phyloP scores from a whole-genome alignment of 2,329 filamentous ascomycete species.

The Corinectria fuckeliana region DNA sequence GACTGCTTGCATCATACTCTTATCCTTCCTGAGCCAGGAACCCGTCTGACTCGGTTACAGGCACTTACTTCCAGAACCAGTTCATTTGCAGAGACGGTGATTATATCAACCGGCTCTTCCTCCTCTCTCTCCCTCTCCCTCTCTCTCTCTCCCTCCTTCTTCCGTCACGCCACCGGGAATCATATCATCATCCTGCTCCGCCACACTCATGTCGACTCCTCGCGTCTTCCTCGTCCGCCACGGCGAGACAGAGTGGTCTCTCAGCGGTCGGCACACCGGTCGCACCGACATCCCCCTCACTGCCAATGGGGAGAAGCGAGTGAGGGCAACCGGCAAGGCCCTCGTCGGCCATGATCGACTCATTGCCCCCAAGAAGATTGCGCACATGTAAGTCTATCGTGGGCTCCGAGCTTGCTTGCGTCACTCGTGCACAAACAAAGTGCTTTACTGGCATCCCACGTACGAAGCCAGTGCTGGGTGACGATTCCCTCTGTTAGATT shows the following conservation, averaged over 20 bases:
- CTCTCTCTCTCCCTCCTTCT: neutral
- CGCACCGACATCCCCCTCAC: constrained; percentile 87
- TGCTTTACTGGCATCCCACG: too few relatives aligned
- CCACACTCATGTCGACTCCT: constrained; percentile 57
- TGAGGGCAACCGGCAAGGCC: constrained; percentile 79
- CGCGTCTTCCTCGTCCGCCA: constrained; percentile 85
- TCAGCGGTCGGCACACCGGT: constrained; percentile 85
- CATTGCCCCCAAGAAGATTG: constrained; percentile 81
- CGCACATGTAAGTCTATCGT: constrained; percentile 72
- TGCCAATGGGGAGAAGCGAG: constrained; percentile 76
- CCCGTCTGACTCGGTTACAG: constrained; percentile 3
- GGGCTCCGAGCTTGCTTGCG: neutral
- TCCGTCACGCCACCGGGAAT: constrained; percentile 23
- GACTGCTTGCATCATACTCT: neutral
- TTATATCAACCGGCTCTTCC: neutral
- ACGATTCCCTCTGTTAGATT: too few relatives aligned
- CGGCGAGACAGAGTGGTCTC: constrained; percentile 95
- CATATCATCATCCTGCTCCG: neutral
- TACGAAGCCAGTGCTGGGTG: too few relatives aligned
- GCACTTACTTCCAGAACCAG: neutral
- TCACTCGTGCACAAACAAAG: neutral
- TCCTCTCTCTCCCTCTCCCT: neutral
- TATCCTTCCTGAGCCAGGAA: neutral
- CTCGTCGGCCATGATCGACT: constrained; percentile 84
- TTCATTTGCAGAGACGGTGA: neutral